Conservation (phyloP, 352 stramenopile genomes). For the Phytophthora rubi region DNA sequence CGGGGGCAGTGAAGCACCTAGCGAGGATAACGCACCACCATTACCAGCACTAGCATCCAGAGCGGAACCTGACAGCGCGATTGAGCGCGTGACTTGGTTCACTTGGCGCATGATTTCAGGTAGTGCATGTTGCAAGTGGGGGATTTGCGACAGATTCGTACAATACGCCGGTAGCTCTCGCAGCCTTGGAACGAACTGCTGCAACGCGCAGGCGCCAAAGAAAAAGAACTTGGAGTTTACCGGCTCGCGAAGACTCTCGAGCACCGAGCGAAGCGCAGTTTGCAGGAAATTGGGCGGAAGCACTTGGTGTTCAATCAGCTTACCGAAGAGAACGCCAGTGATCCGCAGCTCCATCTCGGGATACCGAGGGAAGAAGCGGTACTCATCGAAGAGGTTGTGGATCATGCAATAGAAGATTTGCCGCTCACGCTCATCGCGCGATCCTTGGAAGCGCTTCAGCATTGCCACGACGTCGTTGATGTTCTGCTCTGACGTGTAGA, state of each 20-base stretch:
- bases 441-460: slow-evolving; percentile 98
- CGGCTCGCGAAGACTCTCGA: slow-evolving; percentile 96
- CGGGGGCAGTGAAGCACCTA: slow-evolving; percentile 31
- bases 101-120: slow-evolving; percentile 92
- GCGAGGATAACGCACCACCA: slow-evolving; percentile 22
- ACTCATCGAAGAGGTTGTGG: slow-evolving; percentile 99
- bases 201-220: slow-evolving; percentile 98
- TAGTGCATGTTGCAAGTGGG: slow-evolving; percentile 95
- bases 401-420: slow-evolving; percentile 99
- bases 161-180: slow-evolving; percentile 98
- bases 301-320: slow-evolving; percentile 98
- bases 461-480: slow-evolving; percentile 98
- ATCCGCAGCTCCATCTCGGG: slow-evolving; percentile 99
- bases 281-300: slow-evolving; percentile 98
- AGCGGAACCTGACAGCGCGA: slow-evolving; percentile 51
- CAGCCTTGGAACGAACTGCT: slow-evolving; percentile 98
- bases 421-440: slow-evolving; percentile 94
- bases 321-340: slow-evolving; percentile 98
- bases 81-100: slow-evolving; percentile 77
- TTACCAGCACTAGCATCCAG: slow-evolving; percentile 33
- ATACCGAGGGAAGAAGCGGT: slow-evolving; percentile 99
- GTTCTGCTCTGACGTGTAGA: slow-evolving; percentile 98
- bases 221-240: slow-evolving; percentile 98
- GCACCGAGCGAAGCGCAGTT: slow-evolving; percentile 97
- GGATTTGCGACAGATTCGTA: slow-evolving; percentile 98